Conservation (phyloP, 2,329 filamentous ascomycete species). For the Botrytis fragariae region DNA sequence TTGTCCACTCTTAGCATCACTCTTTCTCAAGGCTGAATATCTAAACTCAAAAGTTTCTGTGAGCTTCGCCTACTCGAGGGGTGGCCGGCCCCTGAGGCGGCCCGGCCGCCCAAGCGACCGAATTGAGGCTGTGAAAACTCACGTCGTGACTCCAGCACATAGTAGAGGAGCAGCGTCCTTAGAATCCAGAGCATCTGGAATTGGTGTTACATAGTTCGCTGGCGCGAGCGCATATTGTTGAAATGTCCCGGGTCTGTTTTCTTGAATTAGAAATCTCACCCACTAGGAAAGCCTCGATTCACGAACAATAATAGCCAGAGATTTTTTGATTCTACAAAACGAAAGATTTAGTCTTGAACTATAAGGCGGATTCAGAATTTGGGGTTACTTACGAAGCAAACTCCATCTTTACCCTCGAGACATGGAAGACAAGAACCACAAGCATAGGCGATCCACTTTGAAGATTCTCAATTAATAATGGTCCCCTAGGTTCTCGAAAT, state of each 20-base stretch:
- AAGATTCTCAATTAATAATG: conserved; percentile 15
- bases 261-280: not conserved
- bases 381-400: conserved; percentile 57
- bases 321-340: conserved; percentile 49
- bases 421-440: conserved; percentile 53
- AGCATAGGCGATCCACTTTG: conserved; percentile 52
- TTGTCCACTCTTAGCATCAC: conserved; percentile 47
- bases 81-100: conserved; percentile 15
- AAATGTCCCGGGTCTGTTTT: conserved; percentile 57
- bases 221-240: conserved; percentile 65
- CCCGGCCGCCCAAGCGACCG: conserved; percentile 17
- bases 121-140: conserved; percentile 29
- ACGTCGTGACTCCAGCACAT: conserved; percentile 64
- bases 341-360: conserved; percentile 18
- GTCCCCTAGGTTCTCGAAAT: not conserved
- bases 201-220: conserved; percentile 67
- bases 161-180: conserved; percentile 64
- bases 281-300: conserved; percentile 4
- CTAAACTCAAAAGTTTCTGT: conserved; percentile 28
- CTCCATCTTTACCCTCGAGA: conserved; percentile 58
- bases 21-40: conserved; percentile 64
- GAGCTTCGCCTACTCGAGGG: conserved; percentile 32
- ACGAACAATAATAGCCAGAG: conserved; percentile 60
- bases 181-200: conserved; percentile 59
- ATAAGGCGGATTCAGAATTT: conserved; percentile 5